A percentile compares a stretch with the other conserved stretches of the same genome.
Conservation (phyloP, 139 green algal genomes). For the Monoraphidium neglectum region DNA sequence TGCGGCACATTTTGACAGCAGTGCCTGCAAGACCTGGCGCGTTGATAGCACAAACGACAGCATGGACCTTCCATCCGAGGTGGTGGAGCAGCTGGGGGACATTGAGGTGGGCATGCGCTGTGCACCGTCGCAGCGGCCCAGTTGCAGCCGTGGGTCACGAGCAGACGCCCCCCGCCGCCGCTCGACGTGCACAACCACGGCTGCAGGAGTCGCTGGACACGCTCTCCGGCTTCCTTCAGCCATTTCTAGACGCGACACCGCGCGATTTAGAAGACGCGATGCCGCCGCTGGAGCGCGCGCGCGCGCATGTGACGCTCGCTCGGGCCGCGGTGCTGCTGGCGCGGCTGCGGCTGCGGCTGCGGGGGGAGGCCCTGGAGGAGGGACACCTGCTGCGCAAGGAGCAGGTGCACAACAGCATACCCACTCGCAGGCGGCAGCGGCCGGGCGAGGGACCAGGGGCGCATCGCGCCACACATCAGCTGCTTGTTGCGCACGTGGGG, state of each 20-base stretch:
- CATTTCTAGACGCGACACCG: constrained; percentile 14
- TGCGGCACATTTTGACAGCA: too few species aligned
- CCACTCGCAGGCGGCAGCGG: too few species aligned
- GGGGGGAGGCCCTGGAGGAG: constrained; percentile 2
- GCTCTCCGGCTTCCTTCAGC: constrained; percentile 8
- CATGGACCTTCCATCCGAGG: constrained; percentile 23
- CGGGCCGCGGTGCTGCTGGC: constrained; percentile 12
- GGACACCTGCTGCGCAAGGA: constrained; percentile 18
- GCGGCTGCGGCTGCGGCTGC: constrained; percentile 5
- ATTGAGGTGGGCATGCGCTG: constrained; percentile 13
- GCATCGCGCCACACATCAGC: too few species aligned
- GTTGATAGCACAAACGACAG: neutral
- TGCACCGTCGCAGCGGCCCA: too few species aligned
- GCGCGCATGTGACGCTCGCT: constrained; percentile 14
- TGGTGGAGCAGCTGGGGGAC: neutral
- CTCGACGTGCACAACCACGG: too few species aligned
- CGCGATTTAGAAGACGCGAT: constrained; percentile 2
- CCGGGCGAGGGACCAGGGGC: too few species aligned
- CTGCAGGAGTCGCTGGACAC: constrained; percentile 16
- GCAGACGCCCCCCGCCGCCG: too few species aligned
- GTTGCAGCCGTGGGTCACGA: too few species aligned
- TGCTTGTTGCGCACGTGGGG: too few species aligned
- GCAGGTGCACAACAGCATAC: too few species aligned
- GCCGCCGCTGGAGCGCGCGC: constrained; percentile 5
- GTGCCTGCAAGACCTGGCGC: too few species aligned